phyloP scores from a whole-genome alignment of 108 stramenopile genomes.

The Nitzschia sp. region DNA sequence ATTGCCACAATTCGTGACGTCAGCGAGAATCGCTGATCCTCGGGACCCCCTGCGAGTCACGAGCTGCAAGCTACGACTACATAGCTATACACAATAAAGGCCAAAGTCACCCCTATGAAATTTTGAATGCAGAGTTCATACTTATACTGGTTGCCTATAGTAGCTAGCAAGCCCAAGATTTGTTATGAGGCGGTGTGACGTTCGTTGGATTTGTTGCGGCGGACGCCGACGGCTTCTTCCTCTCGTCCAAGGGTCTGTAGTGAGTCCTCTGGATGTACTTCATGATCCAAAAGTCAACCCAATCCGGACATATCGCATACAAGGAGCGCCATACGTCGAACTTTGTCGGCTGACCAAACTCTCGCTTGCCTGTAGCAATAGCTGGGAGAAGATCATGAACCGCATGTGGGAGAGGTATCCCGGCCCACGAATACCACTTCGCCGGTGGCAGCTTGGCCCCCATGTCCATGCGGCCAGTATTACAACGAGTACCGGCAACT shows the following conservation, averaged over 20 bases:
- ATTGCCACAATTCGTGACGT: too few species aligned
- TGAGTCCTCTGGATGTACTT: conserved; percentile 23
- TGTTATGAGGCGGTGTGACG: conserved; percentile 13
- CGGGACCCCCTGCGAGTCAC: too few species aligned
- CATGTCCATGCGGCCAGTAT: conserved; percentile 24
- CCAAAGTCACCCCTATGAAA: too few species aligned
- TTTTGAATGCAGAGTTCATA: too few species aligned
- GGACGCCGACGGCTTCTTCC: not conserved
- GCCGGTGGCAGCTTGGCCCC: conserved; percentile 29
- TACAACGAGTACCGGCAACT: conserved; percentile 14
- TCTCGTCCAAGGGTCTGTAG: conserved; percentile 20
- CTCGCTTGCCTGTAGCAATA: conserved; percentile 27
- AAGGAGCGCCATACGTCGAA: conserved; percentile 32
- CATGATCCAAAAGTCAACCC: conserved; percentile 22
- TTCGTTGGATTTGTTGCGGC: not conserved
- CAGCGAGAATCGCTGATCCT: too few species aligned
- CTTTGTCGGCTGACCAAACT: conserved; percentile 22
- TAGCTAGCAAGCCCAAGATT: conserved; percentile 19
- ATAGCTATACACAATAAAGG: too few species aligned
- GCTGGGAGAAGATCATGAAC: conserved; percentile 20
- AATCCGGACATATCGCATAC: conserved; percentile 6
- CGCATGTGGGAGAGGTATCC: conserved; percentile 25
- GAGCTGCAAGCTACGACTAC: too few species aligned
- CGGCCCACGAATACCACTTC: conserved; percentile 27
- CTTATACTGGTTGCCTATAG: not conserved